Evolutionary conservation across 2,329 filamentous ascomycete genomes (phyloP).

Genomic region (Magnaporthales sp.): DNA sequence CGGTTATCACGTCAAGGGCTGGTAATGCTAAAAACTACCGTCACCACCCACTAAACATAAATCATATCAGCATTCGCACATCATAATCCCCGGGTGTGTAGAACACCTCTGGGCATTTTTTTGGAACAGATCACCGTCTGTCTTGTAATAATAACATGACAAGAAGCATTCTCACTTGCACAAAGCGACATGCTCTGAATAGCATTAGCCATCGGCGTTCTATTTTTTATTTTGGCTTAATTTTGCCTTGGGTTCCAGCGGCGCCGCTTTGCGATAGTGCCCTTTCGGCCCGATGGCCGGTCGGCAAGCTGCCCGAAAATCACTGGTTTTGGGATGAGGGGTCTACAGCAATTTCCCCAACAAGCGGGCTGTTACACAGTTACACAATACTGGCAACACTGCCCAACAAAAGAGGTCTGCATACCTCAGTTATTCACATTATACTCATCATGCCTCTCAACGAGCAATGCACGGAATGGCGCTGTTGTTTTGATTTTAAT

Average conservation of each 20-base stretch:
- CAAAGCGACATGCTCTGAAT: slow-evolving; percentile 1
- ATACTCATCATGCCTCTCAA: slow-evolving; percentile 1
- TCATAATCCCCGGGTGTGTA: neutral
- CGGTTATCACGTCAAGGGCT: slow-evolving; percentile 79
- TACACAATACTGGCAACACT: slow-evolving; percentile 5
- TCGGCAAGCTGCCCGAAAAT: neutral
- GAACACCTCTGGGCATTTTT: neutral
- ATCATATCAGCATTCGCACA: neutral
- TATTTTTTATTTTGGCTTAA: neutral
- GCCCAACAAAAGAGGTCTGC: neutral
- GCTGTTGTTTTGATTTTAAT: neutral
- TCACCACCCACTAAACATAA: neutral
- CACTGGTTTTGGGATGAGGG: neutral
- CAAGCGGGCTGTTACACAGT: neutral
- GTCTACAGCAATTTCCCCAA: neutral
- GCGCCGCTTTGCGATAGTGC: neutral
- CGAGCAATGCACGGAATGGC: slow-evolving; percentile 6
- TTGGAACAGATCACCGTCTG: slow-evolving; percentile 1
- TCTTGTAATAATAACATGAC: slow-evolving; percentile 2
- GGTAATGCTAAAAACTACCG: slow-evolving; percentile 40
- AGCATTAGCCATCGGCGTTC: neutral
- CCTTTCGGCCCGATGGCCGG: neutral
- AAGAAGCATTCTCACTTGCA: neutral
- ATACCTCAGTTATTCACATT: neutral
- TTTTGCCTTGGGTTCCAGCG: neutral